Conservation (phyloP, 495 filamentous ascomycete species). For the Penicillium taxi region DNA sequence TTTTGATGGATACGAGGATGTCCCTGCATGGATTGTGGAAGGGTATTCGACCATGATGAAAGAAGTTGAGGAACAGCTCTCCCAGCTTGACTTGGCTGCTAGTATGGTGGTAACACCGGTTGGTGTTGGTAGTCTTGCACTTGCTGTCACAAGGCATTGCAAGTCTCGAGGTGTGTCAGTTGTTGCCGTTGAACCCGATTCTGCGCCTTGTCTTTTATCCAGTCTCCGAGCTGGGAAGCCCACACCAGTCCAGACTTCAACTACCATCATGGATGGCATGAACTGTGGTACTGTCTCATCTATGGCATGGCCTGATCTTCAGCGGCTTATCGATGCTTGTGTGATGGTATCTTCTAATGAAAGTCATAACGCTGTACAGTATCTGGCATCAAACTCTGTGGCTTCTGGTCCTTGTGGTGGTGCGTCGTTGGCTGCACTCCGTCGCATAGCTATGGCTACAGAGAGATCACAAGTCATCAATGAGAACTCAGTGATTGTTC, state of each 20-base stretch:
- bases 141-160: slow-evolving; percentile 51
- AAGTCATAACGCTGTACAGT: slow-evolving; percentile 43
- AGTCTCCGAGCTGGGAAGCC: slow-evolving; percentile 41
- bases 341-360: slow-evolving; percentile 51
- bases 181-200: slow-evolving; percentile 55
- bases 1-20: slow-evolving; percentile 52
- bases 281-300: slow-evolving; percentile 59
- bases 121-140: slow-evolving; percentile 59
- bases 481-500: slow-evolving; percentile 45
- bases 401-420: slow-evolving; percentile 58
- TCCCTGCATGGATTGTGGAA: slow-evolving; percentile 64
- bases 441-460: slow-evolving; percentile 31
- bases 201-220: slow-evolving; percentile 50
- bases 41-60: slow-evolving; percentile 62
- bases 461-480: slow-evolving; percentile 25
- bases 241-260: slow-evolving; percentile 36
- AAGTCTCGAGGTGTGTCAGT: slow-evolving; percentile 39
- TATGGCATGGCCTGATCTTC: slow-evolving; percentile 52
- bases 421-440: slow-evolving; percentile 51
- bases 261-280: slow-evolving; percentile 62
- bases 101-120: slow-evolving; percentile 49
- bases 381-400: slow-evolving; percentile 39
- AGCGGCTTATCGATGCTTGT: slow-evolving; percentile 48
- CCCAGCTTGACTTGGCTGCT: slow-evolving; percentile 17
- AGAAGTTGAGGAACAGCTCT: slow-evolving; percentile 52